Percentiles rank a stretch among this genome's conserved stretches.
Evolutionary conservation across 306 rosid genomes (phyloP).

Genomic region (Rosa multiflora): DNA sequence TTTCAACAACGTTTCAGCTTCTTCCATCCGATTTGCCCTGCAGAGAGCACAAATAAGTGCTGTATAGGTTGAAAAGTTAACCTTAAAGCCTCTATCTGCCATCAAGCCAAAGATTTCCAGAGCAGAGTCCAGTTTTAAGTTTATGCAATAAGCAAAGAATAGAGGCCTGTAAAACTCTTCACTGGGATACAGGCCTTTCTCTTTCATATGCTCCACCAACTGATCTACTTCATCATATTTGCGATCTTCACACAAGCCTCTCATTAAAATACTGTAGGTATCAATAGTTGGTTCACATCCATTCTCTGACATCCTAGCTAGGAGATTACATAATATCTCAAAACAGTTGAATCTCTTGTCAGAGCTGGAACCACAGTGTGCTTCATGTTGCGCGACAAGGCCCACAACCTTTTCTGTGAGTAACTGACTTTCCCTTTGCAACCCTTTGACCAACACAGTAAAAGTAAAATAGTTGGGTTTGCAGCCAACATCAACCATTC

Average conservation of each 20-base stretch:
- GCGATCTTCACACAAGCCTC: slow-evolving; percentile 43
- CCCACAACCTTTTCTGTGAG: slow-evolving; percentile 27
- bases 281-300: slow-evolving; percentile 38
- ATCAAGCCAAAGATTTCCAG: slow-evolving; percentile 29
- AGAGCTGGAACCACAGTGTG: slow-evolving; percentile 18
- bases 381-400: slow-evolving; percentile 30
- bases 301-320: slow-evolving; percentile 32
- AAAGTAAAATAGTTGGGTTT: slow-evolving; percentile 40
- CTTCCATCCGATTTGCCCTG: slow-evolving; percentile 25
- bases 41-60: slow-evolving; percentile 44
- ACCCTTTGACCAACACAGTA: slow-evolving; percentile 34
- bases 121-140: slow-evolving; percentile 36
- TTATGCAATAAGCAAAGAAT: slow-evolving; percentile 32
- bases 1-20: slow-evolving; percentile 39
- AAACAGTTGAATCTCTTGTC: slow-evolving; percentile 13
- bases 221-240: slow-evolving; percentile 34
- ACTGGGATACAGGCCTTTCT: slow-evolving; percentile 34
- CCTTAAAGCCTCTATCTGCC: slow-evolving; percentile 29
- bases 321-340: slow-evolving; percentile 25
- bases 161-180: slow-evolving; percentile 28
- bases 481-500: slow-evolving; percentile 38
- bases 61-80: slow-evolving; percentile 22
- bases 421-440: slow-evolving; percentile 33
- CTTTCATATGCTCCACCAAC: slow-evolving; percentile 34
- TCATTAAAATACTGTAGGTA: slow-evolving; percentile 34